Evolutionary conservation across 441 rosid species (phyloP), one percentile per base, ranked within the genome.

Genomic region (Theobroma grandiflorum): DNA sequence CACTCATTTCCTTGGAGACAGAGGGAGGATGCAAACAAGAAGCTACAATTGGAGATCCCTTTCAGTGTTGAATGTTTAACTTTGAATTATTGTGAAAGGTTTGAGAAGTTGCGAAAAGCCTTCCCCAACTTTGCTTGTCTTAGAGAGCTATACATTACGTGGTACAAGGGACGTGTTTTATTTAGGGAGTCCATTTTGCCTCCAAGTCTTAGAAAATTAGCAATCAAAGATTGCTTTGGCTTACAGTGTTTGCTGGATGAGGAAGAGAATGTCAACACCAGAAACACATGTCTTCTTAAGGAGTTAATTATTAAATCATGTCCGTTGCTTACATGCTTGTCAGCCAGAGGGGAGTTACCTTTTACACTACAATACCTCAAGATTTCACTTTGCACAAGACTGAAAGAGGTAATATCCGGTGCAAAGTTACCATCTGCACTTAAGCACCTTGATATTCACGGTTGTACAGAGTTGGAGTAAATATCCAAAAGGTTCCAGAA

Each of bases 181-280:
- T 33, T 63, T 15, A 63, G 43, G 15, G 68, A 15, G 43, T 63
- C 68, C 68, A 63, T 33, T 15, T 63, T 63, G 68, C 22, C 68
- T 63, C 15, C 68, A 35, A 63, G 43, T 35, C 43, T 63, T 35
- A 63, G 35, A 63, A 63, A 33, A 35, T 43, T 63, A 63, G 43
- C 11, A 62, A 62, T 33, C 42, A 62, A 62, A 62, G n/a, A 33
- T 6, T 62, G 42, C 18, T 62, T 62, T 62, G n/a, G 14, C 2
- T 62, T 62, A 14, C n/a, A 33, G 67, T 62, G 67, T 33, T 9
- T 35, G 38, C n/a, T 62, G 8, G 67, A 62, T 33, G 67, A 31
- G 42, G 42, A 62, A 62, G 42, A 33, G n/a, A 62, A 33, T 2
- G 40, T 33, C 31, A 62, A 62, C 2, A 33, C 33, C 42, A 62